Evolutionary conservation across 2,329 filamentous ascomycete species (phyloP), one percentile per base, ranked within the genome.

Genomic region (Alternaria arbusti): DNA sequence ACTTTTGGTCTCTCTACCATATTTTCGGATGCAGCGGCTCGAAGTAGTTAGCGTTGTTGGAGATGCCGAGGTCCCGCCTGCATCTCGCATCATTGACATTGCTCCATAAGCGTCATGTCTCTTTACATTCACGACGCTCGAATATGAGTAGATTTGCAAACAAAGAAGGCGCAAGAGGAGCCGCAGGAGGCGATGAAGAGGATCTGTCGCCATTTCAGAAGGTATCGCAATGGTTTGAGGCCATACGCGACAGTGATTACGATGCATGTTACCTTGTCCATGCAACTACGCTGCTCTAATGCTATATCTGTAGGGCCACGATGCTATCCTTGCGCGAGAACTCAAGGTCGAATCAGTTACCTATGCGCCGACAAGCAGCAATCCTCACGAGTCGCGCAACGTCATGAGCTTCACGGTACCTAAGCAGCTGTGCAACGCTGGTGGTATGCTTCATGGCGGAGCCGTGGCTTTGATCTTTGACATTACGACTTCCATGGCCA

Each of bases 381-480:
- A 79, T 54, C 75, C 76, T 6, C 70, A 79, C 54, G 54, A 77
- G 13, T 75, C 81, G 10, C 79, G 77, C 0, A 78, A 77, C 3
- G 79, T 80, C 5, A 86, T 83, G 70, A 79, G 78, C 22, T 79
- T 87, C 63, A 75, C 69, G 4, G 82, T 86, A 15, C 79, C 82
- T 10, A 69, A 71, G 11, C 72, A 75, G 50, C 82, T 86, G 56
- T 81, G 82, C 64, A 87, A 70, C 12, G 43, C 58, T 47, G 78
- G 80, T 30, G 80, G 80, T 2, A 84, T 83, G 30, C 79, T 88
- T 65, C 86, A 88, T 69, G 86, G 86, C 20, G 86, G 85, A 7
- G 85, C 84, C 3, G 84, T 85, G 3, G 83, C 84, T 0, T 76
- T 86, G 6, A 84, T 87, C 46, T 86, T 86, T 63, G 87, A 89